phyloP scores from a whole-genome alignment of 2,329 filamentous ascomycete species.

The Sarocladium strictum region DNA sequence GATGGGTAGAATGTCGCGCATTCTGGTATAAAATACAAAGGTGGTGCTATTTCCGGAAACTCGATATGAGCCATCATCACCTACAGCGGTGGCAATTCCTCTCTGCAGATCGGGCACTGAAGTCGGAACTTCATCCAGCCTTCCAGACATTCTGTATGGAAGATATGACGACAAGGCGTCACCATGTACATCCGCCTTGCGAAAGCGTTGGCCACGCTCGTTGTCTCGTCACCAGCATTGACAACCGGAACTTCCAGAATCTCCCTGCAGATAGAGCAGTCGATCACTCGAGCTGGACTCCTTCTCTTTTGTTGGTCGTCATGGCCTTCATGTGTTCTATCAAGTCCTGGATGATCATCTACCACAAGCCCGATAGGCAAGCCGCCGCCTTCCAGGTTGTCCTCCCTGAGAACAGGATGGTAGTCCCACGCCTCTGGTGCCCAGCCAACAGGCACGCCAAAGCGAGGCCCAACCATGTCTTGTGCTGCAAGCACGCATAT shows the following conservation, averaged over 20 bases:
- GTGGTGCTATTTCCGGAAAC: too few relatives aligned
- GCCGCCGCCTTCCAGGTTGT: conserved; percentile 71
- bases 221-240: conserved; percentile 47
- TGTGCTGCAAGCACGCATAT: conserved; percentile 73
- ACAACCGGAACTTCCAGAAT: conserved; percentile 84
- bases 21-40: too few relatives aligned
- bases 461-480: conserved; percentile 81
- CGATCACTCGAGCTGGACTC: conserved; percentile 51
- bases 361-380: conserved; percentile 67
- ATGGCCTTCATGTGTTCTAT: conserved; percentile 21
- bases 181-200: conserved; percentile 89
- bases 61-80: neutral
- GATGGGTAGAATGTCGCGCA: too few relatives aligned
- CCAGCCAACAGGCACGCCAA: conserved; percentile 68
- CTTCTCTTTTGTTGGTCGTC: conserved; percentile 27
- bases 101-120: conserved; percentile 88
- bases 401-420: conserved; percentile 80
- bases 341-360: conserved; percentile 21
- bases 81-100: conserved; percentile 13
- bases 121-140: conserved; percentile 93
- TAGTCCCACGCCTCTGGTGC: conserved; percentile 84
- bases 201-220: conserved; percentile 61
- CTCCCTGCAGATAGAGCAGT: conserved; percentile 95
- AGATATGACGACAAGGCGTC: conserved; percentile 92
- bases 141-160: conserved; percentile 86